phyloP scores from a whole-genome alignment of 768 basidiomycete species.

The Suillus weaverae region DNA sequence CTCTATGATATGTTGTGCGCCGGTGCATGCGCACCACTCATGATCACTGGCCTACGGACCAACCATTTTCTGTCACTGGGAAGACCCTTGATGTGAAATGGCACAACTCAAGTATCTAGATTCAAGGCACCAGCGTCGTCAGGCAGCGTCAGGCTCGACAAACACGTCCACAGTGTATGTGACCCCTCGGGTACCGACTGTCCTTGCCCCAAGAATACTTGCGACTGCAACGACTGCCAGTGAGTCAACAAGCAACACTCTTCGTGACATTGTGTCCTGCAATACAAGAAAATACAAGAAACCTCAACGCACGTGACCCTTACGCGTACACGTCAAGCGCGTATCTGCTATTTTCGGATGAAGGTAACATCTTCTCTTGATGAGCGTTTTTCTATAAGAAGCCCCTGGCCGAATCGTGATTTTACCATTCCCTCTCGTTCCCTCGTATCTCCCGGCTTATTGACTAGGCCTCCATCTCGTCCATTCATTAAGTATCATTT shows the following conservation, averaged over 20 bases:
- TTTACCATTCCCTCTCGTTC: not conserved
- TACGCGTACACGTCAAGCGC: not conserved
- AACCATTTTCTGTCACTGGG: no score
- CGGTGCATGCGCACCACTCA: not conserved
- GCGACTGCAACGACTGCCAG: conserved; percentile 32
- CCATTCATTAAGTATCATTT: not conserved
- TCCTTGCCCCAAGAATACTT: conserved; percentile 29
- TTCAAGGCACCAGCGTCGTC: not conserved
- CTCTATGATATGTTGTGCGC: not conserved
- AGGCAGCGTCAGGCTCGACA: not conserved
- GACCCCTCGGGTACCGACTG: conserved; percentile 33
- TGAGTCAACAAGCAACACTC: conserved; percentile 30
- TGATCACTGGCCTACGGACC: not conserved
- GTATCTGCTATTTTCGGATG: conserved; percentile 15
- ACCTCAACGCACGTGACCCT: conserved; percentile 10
- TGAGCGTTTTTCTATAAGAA: conserved; percentile 11
- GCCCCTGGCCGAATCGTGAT: not conserved
- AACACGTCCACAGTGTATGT: conserved; percentile 25
- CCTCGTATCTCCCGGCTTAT: conserved; percentile 10
- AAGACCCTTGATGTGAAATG: not conserved
- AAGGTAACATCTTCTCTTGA: conserved; percentile 11
- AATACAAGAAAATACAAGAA: conserved; percentile 10
- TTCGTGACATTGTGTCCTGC: not conserved
- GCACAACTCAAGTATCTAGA: no score
- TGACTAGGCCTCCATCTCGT: conserved; percentile 12